Base-by-base conservation (phyloP, 805 yeast species). In the Cyberlindnera subsufficiens region DNA sequence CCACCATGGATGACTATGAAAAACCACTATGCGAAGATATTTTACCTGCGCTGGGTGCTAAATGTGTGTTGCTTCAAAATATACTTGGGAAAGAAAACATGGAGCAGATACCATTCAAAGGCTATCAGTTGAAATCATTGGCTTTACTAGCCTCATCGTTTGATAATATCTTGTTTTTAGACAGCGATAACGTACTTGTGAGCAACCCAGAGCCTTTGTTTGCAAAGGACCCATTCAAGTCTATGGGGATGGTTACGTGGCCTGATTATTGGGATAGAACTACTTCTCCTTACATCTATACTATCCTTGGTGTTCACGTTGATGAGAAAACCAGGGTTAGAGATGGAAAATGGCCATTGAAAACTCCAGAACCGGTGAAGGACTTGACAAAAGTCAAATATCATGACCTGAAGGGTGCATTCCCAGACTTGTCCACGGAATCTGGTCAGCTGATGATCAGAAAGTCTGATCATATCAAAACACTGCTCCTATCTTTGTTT, bases 191-290 rank as follows among this genome's bases (percentile, higher is more conserved):
- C 49, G 65, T 75, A 15, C 74, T 80, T 0, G 69, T 75, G 14
- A 68, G 68, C 40, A 57, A 68, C n/a, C 74, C 80, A 1, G 79
- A 74, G 47, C 41, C 58, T 3, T 63, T 81, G 33, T 65, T 78
- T 36, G 51, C 57, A 2, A 45, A 60, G 19, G 69, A 70, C 17
- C 72, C 83, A 3, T 81, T 69, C 56, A 44, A 52, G 25, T 56
- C 64, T 13, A 60, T 65, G 32, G 84, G 86, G 4, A 60, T 82
- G 59, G 70, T 82, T 27, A 68, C 80, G 2, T 82, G 89, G 89
- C 90, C 89, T 1, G 89, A 82, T 62, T 78, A 78, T 46, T 82
- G 90, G 89, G 69, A 77, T 53, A 69, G 90, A 46, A 75, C 84
- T 5, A 77, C 86, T 0, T 70, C 83, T 1, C 88, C 89, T 2